A percentile compares a stretch with the other conserved stretches of the same genome.
phyloP scores from a whole-genome alignment of 306 rosid genomes.

The Crataegus laevigata region DNA sequence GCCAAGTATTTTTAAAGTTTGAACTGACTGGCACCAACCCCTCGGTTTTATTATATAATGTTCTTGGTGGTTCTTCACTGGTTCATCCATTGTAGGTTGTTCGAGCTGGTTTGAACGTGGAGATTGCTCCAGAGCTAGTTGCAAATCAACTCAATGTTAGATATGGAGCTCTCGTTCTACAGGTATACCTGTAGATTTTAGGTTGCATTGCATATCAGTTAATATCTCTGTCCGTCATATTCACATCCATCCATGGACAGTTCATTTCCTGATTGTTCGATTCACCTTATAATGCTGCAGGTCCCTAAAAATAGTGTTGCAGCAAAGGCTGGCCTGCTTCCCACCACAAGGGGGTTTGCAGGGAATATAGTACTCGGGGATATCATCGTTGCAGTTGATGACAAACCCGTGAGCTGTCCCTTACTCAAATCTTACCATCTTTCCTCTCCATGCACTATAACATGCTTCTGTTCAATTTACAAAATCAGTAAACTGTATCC shows the following conservation, averaged over 20 bases:
- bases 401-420: conserved; percentile 59
- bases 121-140: conserved; percentile 73
- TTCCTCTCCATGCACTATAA: not conserved
- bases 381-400: conserved; percentile 68
- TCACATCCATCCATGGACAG: not conserved
- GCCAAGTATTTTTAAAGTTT: not conserved
- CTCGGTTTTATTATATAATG: not conserved
- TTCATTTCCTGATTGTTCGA: not conserved
- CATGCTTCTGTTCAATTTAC: too few species aligned
- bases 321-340: conserved; percentile 68
- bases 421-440: conserved; percentile 12
- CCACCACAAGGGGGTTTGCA: conserved; percentile 84
- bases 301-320: conserved; percentile 83
- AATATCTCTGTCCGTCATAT: not conserved
- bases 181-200: conserved; percentile 32
- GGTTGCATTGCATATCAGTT: not conserved
- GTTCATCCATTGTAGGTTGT: conserved; percentile 46
- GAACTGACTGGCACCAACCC: not conserved
- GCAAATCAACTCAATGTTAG: conserved; percentile 89
- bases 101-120: conserved; percentile 81
- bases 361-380: conserved; percentile 87
- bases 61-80: not conserved
- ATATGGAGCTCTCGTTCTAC: conserved; percentile 81
- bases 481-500: too few species aligned
- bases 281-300: conserved; percentile 26